Evolutionary conservation across 148 eudicot genomes (phyloP).

Genomic region (Vaccinium vitisidaea): DNA sequence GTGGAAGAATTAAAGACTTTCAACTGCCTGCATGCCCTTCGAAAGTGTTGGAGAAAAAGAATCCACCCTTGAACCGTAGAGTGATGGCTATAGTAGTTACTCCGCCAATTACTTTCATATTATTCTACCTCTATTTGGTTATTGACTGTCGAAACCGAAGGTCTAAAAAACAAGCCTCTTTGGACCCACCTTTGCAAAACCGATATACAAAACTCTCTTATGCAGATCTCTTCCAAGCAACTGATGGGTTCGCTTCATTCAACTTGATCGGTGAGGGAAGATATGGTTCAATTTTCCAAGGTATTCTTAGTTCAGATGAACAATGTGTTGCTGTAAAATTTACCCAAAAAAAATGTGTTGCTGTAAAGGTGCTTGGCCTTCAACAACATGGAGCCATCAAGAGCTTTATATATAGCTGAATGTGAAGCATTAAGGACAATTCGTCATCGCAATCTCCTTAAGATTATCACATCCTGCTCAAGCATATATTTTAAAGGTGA

Average conservation of each 20-base stretch:
- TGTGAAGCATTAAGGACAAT: constrained; percentile 15
- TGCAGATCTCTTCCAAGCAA: constrained; percentile 13
- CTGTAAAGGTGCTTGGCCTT: constrained; percentile 17
- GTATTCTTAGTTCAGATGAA: not conserved
- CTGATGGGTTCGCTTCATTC: constrained; percentile 10
- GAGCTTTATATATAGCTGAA: constrained; percentile 11
- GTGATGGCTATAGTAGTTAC: too few relatives aligned
- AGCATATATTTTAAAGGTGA: not conserved
- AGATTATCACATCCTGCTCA: constrained; percentile 18
- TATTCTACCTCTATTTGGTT: too few relatives aligned
- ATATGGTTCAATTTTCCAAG: constrained; percentile 14
- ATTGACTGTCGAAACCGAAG: not conserved
- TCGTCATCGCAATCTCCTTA: constrained; percentile 15
- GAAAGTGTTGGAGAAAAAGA: too few relatives aligned
- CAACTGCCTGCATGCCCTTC: constrained; percentile 14
- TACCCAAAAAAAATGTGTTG: too few relatives aligned
- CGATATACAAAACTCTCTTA: constrained; percentile 6
- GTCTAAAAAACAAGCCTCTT: not conserved
- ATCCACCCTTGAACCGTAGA: too few relatives aligned
- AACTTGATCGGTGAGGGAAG: constrained; percentile 16
- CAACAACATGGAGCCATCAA: constrained; percentile 1
- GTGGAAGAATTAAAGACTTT: constrained; percentile 27
- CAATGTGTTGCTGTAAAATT: constrained; percentile 16
- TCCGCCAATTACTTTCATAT: too few relatives aligned
- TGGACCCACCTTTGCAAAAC: not conserved